Percentiles rank a stretch among this genome's conserved stretches.
phyloP scores from a whole-genome alignment of 495 filamentous ascomycete genomes.

The Cetradonia linearis region DNA sequence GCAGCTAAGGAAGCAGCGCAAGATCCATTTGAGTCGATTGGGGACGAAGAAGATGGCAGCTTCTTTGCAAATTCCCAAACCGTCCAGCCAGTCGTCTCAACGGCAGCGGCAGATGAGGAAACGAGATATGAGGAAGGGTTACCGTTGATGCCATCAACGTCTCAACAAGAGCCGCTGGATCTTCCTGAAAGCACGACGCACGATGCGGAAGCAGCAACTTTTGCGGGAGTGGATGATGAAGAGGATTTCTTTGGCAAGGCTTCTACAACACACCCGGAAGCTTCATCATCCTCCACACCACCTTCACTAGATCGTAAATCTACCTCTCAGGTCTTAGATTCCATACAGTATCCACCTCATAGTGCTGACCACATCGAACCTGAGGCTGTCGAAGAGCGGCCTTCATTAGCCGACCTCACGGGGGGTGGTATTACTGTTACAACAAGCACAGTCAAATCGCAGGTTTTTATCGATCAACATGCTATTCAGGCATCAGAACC shows the following conservation, averaged over 20 bases:
- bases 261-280: constrained; percentile 34
- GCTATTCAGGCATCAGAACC: constrained; percentile 25
- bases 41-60: constrained; percentile 23
- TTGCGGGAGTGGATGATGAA: neutral
- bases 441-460: neutral
- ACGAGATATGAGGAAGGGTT: constrained; percentile 51
- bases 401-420: neutral
- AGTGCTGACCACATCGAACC: neutral
- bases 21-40: constrained; percentile 29
- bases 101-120: constrained; percentile 29
- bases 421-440: constrained; percentile 6
- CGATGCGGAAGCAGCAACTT: constrained; percentile 14
- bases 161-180: neutral
- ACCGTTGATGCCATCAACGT: constrained; percentile 38
- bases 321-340: constrained; percentile 45
- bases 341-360: constrained; percentile 17
- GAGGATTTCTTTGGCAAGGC: constrained; percentile 34
- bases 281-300: constrained; percentile 22
- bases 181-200: constrained; percentile 16
- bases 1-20: constrained; percentile 22
- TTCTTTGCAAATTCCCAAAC: constrained; percentile 19
- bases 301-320: constrained; percentile 44
- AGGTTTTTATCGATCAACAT: constrained; percentile 14
- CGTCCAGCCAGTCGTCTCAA: constrained; percentile 11
- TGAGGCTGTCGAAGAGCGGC: constrained; percentile 4